Evolutionary conservation across 2,329 filamentous ascomycete genomes (phyloP), one percentile per base, ranked within the genome.

Genomic region (Fusarium mangiferae): DNA sequence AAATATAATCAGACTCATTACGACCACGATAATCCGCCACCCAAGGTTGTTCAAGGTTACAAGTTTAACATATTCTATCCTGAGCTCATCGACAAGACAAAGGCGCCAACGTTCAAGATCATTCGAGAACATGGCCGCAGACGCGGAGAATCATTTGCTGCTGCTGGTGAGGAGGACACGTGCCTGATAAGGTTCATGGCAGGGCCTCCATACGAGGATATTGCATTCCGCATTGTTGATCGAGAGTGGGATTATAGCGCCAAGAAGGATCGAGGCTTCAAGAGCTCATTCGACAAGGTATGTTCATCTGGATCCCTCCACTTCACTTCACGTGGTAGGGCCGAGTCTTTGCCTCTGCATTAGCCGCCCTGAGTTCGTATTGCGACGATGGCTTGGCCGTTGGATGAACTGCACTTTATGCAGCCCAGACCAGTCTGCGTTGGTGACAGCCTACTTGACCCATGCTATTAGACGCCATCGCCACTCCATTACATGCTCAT

Each of bases 1-100:
- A 99, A 99, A 84, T 99, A 99, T 88, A 99, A 99, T 80, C 96
- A 99, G 84, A 99, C 96, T 18, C 96, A 99, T 84, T 99, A 99
- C 84, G 96, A 98, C 82, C 94, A 98, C 82, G 96, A 98, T 81
- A 98, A 98, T 79, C 96, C 96, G 5, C 96, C 96, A 4, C 96
- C 96, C 33, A 98, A 98, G 84, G 96, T 99, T 12, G 96, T 99
- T 17, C 96, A 99, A 82, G 96, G 96, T 64, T 99, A 99, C 87
- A 98, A 97, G 82, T 99, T 99, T 88, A 98, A 99, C 84, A 96
- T 99, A 58, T 99, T 99, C 84, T 99, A 99, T 80, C 96, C 96
- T 0, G 96, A 99, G 77, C 90, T 99, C 38, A 94, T 98, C 78
- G 95, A 98, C 85, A 97, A 96, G 84, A 90, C 92, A 38, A 98